Conservation (phyloP, 768 basidiomycete genomes). For the Strobilomyces dryophilus region DNA sequence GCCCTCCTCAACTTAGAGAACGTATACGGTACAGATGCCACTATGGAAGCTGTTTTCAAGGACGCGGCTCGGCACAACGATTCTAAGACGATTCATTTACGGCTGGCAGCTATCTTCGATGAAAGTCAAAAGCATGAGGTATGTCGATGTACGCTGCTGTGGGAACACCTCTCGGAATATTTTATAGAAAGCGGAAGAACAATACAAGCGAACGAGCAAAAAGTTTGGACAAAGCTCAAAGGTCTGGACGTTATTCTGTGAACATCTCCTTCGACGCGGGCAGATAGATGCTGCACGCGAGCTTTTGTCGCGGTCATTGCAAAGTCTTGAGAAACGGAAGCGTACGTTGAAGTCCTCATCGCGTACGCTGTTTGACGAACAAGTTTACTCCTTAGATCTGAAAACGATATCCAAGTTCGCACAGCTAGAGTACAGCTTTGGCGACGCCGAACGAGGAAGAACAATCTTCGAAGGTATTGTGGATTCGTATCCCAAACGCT, state of each 20-base stretch:
- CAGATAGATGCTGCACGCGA: slow-evolving; percentile 78
- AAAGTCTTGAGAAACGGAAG: slow-evolving; percentile 90
- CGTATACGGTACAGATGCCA: slow-evolving; percentile 81
- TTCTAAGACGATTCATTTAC: slow-evolving; percentile 84
- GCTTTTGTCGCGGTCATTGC: slow-evolving; percentile 81
- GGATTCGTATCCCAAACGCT: slow-evolving; percentile 91
- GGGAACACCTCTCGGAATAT: not conserved
- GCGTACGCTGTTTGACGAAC: slow-evolving; percentile 1
- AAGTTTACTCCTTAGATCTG: slow-evolving; percentile 53
- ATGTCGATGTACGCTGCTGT: slow-evolving; percentile 13
- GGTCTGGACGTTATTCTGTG: slow-evolving; percentile 87
- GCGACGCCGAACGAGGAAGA: slow-evolving; percentile 91
- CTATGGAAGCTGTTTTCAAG: slow-evolving; percentile 77
- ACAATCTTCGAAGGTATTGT: slow-evolving; percentile 96
- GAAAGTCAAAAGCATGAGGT: slow-evolving; percentile 82
- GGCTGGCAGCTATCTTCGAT: slow-evolving; percentile 80
- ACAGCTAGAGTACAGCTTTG: slow-evolving; percentile 90
- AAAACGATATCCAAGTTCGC: slow-evolving; percentile 96
- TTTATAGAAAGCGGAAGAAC: slow-evolving; percentile 85
- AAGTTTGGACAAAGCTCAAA: slow-evolving; percentile 94
- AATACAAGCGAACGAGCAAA: slow-evolving; percentile 83
- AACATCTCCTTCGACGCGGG: slow-evolving; percentile 72
- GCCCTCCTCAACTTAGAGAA: slow-evolving; percentile 95
- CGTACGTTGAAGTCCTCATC: slow-evolving; percentile 50
- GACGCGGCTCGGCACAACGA: slow-evolving; percentile 90